These are phyloP conservation scores for Amanita pseudoporphyria DNA, from an alignment of 768 basidiomycete species.

Conservation along the genomic window DNA sequence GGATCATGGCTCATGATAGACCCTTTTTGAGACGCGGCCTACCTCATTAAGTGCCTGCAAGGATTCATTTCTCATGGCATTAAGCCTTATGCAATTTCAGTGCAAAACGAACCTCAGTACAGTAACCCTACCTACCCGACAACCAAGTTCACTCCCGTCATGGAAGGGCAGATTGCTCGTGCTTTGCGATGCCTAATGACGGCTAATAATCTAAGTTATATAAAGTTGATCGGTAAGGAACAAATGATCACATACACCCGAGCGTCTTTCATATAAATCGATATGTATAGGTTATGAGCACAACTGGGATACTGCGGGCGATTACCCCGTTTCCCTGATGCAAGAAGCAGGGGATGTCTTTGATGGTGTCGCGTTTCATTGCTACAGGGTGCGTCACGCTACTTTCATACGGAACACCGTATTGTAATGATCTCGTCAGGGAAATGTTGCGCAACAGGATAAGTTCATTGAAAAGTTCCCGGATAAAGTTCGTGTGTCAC, in stretches of 20 bases:
- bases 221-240: conserved; percentile 47
- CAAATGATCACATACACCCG: neutral
- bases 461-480: conserved; percentile 47
- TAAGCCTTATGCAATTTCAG: conserved; percentile 50
- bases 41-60: conserved; percentile 63
- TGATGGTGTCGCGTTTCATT: conserved; percentile 63
- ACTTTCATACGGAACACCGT: neutral
- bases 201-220: conserved; percentile 46
- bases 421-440: conserved; percentile 15
- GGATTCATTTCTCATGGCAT: conserved; percentile 57
- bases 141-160: conserved; percentile 38
- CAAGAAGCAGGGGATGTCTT: conserved; percentile 45
- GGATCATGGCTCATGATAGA: neutral
- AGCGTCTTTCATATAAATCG: neutral
- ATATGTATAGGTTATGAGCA: conserved; percentile 37
- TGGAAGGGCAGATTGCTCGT: conserved; percentile 50
- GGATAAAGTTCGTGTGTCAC: conserved; percentile 28
- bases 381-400: conserved; percentile 35
- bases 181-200: conserved; percentile 52
- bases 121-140: conserved; percentile 64
- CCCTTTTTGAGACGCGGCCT: conserved; percentile 49
- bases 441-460: conserved; percentile 42
- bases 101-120: conserved; percentile 51
- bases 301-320: conserved; percentile 61
- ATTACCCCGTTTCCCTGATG: conserved; percentile 59